Base-by-base conservation (phyloP, 805 yeast species). In the Kodamaea jinghongensis region DNA sequence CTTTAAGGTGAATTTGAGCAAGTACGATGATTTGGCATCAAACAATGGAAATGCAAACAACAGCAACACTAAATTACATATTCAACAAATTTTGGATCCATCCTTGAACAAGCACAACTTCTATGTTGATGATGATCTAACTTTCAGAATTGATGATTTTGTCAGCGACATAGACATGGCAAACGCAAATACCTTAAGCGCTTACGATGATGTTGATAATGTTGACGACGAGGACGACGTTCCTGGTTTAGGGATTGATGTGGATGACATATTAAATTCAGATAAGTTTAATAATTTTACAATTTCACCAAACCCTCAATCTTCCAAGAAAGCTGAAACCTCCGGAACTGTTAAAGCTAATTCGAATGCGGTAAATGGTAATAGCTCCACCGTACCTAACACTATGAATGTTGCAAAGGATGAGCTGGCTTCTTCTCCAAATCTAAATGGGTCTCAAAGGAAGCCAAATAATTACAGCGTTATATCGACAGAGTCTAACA, bases 231-330 rank as follows among this genome's bases (percentile, higher is more conserved):
- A 64, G 5, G 69, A 65, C 16, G 70, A 63, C 27, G 58, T 55
- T n/a, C 63, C 63, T 8, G 68, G 68, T 1, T 53, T 67, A 33
- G 74, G 71, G 1, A 66, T 68, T 35, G 71, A 67, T 48, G 73
- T 67, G 4, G 74, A 69, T 43, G 70, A 61, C 41, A 63, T 69
- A 39, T 53, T 67, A 41, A 67, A 62, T 43, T 60, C 69, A 2
- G 71, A 65, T 3, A 67, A 62, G 46, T 65, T 65, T 47, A 61
- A 55, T 36, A 57, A 61, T 37, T 56, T 66, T 34, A 50, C 53
- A 5, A 49, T 52, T 4, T 45, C 50, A 6, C 51, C 54, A 4
- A 48, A 40, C 17, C 47, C 44, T 8, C 27, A 27, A 6, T 34
- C 36, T 9, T 28, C 30, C 30, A 38, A 31, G 26, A 34, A 25